Base-by-base conservation (phyloP, 2,329 filamentous ascomycete species). In the Fusarium sp. region DNA sequence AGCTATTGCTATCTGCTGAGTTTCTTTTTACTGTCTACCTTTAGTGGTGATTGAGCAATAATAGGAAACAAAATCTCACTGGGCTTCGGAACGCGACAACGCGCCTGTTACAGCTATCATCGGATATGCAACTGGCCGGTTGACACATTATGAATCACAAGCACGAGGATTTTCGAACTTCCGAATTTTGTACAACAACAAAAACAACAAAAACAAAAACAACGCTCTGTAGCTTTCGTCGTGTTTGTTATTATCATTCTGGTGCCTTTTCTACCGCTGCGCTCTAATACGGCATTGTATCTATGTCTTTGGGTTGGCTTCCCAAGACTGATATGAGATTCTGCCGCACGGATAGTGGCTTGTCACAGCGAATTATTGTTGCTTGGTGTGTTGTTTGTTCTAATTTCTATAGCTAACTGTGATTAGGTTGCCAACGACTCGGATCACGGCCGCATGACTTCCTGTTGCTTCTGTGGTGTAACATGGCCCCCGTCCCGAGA, bases 71-170 rank as follows among this genome's bases (percentile, higher is more conserved):
- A 25, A 18, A 17, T 21, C 37, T 41, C 36, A 25, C 18, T 35
- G 21, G 10, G 31, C 25, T 49, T 66, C 61, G 37, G 43, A 42
- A 50, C 21, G 37, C 47, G 31, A 36, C 47, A 46, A 57, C 27
- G 63, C 39, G 27, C 51, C 35, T 51, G 39, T 40, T 66, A 25
- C 51, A 63, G 20, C 20, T 18, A 49, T 48, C 27, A 21, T 51
- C 56, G 45, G 65, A 21, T 47, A 69, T 63, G 56, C 43, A 60
- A 45, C 36, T 43, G 48, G 14, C 56, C 61, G 51, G n/a, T 40
- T 35, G 33, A 52, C 51, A 58, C 23, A 29, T 47, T 39, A 48
- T 69, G 51, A 39, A 41, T 35, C 51, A 45, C 21, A 43, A 15
- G 20, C 33, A 50, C 29, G 15, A 40, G 36, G 13, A 11, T 23